Evolutionary conservation across 2,329 filamentous ascomycete genomes (phyloP), one percentile per base, ranked within the genome.

Genomic region (Plenodomus lindquistii): DNA sequence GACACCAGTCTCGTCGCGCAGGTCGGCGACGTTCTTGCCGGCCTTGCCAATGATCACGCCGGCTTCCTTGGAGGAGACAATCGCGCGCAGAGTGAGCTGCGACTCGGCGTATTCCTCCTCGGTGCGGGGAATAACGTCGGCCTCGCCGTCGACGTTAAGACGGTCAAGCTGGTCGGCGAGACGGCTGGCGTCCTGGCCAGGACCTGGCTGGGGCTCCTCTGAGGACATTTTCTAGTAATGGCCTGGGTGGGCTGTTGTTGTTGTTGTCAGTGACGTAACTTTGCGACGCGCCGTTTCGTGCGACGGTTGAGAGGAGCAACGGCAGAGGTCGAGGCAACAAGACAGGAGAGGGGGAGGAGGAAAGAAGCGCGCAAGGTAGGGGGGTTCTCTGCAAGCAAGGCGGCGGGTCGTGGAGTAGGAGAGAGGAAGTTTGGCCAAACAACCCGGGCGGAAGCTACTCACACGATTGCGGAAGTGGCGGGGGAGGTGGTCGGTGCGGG

Each of bases 11-110:
- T 97, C 93, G 67, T 99, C 93, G 70, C 94, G 88, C 55, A 99
- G 83, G 69, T 97, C 93, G 40, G 94, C 94, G 46, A 99, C 94
- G 69, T 99, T 97, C 82, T 97, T 96, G 71, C 94, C 94, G 48
- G 88, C 91, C 79, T 99, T 99, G 75, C 94, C 94, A 74, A 99
- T 99, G 75, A 99, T 97, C 66, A 99, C 91, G 70, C 94, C 94
- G 51, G 94, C 94, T 77, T 99, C 94, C 79, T 97, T 97, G 73
- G 94, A 97, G 27, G 94, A 97, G 61, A 99, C 94, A 72, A 99
- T 97, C 64, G 94, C 94, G 72, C 94, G 89, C 57, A 99, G 85
- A 54, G 94, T 99, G 67, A 99, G 82, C 76, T 95, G 89, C 43
- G 92, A 86, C 73, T 91, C 85, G 42, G 91, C 91, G 71, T 99